Base-by-base conservation (phyloP, 1,139 yeast species). In the Citeromyces siamensis region DNA sequence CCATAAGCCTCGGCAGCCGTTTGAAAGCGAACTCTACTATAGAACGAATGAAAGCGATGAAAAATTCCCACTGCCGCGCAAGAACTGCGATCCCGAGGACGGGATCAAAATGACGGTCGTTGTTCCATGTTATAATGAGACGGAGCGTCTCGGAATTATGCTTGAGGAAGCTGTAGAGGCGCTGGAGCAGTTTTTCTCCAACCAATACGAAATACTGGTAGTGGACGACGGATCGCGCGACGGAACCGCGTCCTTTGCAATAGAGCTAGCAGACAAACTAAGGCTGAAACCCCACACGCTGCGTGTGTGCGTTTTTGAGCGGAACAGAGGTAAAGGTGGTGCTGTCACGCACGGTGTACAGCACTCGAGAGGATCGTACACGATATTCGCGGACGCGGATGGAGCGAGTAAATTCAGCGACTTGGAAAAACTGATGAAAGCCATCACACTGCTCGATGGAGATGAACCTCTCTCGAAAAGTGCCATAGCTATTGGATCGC, bases 301-400 rank as follows among this genome's bases (percentile, higher is more conserved):
- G 53, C 65, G 88, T 44, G 88, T 85, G 32, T 67, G 85, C 20
- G 70, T 68, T 45, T 65, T 90, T 42, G 71, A 60, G 29, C 57
- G 72, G 44, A 90, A 90, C 53, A 67, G 98, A 48, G 98, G 98
- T 20, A 90, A 90, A 58, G 98, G 98, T 16, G 98, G 98, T 6
- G 98, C 97, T 0, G 98, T 93, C 0, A 76, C 94, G 13, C 97
- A 90, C 55, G 98, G 98, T 3, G 64, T 90, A 58, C 70, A 80
- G 49, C 78, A 76, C 50, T 60, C 78, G 6, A 64, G 85, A 35
- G 98, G 98, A 8, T 56, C 66, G 43, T 78, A 71, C 49, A 74
- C 76, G 8, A 66, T 90, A 13, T 90, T 90, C 64, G 97, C 95
- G 4, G 98, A 90, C 58, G 98, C 98, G 0, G 98, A 90, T 55